Evolutionary conservation across 345 rosid genomes (phyloP), one percentile per base, ranked within the genome.

Genomic region (Populus nigra): DNA sequence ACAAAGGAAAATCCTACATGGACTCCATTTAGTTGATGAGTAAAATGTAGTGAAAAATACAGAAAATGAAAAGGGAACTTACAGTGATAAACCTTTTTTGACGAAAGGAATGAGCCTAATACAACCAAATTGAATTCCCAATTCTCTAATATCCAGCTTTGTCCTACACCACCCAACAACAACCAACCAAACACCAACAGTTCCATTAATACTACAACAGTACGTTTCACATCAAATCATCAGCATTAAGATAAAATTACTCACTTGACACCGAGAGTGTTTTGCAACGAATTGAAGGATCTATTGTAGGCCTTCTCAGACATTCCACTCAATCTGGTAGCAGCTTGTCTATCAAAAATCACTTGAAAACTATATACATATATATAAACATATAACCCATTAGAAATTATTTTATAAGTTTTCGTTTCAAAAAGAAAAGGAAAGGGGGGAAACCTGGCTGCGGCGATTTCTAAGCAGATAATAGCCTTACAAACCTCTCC

Each of bases 401-500:
- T 4, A 49, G 6, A 25, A 41, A 41, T 41, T 12, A 41, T 41
- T 41, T 41, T 10, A 41, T 7, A 11, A 79, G n/a, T 0, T 20
- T 2, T 3, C 36, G 5, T 16, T 36, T 4, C 43, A 62, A 49
- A 33, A 7, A 72, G 8, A 29, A 39, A 35, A 7, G 10, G 17
- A 22, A 25, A 31, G 50, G 25, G 16, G 12, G 16, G 3, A 29
- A 72, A 92, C 96, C 98, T 84, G 78, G 93, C 76, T 9, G 98
- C 92, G 17, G 98, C 96, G 38, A 96, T 89, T 82, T 96, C 98
- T 17, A 96, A 73, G 89, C 97, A 96, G 84, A 93, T 92, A 62
- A 93, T 76, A 62, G 97, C 95, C 84, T 96, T 96, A 69, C 98
- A 88, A 68, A 91, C 81, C 92, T 96, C 99, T 67, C 99, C 98